These are phyloP conservation scores for Aleurites moluccanus DNA, from an alignment of 441 rosid genomes.

Conservation along the genomic window DNA sequence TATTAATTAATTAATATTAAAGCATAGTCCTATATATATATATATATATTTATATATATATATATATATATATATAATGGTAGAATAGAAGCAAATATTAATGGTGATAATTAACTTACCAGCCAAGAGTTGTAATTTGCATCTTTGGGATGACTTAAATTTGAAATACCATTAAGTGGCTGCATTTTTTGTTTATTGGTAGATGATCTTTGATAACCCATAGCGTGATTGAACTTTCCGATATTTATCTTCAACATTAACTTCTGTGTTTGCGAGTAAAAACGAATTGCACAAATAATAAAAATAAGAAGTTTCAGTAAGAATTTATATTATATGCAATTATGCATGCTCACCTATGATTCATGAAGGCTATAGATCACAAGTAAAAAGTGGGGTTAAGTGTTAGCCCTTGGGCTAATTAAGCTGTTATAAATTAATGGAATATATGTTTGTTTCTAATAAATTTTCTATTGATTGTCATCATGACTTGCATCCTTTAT, in stretches of 20 bases:
- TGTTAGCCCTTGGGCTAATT: too few species aligned
- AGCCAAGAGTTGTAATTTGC: slow-evolving; percentile 42
- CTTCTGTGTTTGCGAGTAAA: background rate
- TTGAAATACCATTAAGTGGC: background rate
- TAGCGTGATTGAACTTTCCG: slow-evolving; percentile 25
- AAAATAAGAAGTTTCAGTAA: background rate
- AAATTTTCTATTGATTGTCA: background rate
- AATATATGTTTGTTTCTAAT: too few species aligned
- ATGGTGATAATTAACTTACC: slow-evolving; percentile 30
- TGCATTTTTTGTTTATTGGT: slow-evolving; percentile 23
- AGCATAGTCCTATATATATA: too few species aligned
- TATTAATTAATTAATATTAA: too few species aligned
- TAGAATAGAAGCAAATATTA: background rate
- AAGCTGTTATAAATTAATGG: too few species aligned
- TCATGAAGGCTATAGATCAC: too few species aligned
- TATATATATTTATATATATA: too few species aligned
- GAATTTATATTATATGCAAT: background rate
- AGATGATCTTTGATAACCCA: slow-evolving; percentile 31
- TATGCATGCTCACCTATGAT: too few species aligned
- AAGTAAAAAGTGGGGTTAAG: too few species aligned
- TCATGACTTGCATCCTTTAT: background rate
- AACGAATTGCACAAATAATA: background rate
- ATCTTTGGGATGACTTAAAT: slow-evolving; percentile 16
- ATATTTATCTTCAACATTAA: slow-evolving; percentile 26
- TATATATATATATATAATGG: too few species aligned